Conservation (phyloP, 176 grass and related monocot genomes). For the Hordeum marinum region DNA sequence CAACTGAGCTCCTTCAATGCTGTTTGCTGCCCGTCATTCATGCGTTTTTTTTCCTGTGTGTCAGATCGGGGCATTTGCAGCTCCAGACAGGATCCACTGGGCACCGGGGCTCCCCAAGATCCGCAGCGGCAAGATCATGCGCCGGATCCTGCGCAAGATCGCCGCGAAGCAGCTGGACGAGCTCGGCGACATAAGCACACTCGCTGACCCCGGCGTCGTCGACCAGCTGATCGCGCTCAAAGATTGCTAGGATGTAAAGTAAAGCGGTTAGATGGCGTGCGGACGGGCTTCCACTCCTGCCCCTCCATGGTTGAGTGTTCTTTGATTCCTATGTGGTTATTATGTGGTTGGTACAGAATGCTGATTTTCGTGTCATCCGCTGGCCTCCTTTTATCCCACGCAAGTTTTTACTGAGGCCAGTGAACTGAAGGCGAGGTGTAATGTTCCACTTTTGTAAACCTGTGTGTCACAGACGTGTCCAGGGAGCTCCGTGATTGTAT, state of each 20-base stretch:
- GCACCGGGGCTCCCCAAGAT: slow-evolving; percentile 83
- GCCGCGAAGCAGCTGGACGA: slow-evolving; percentile 64
- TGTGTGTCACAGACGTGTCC: neutral
- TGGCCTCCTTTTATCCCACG: neutral
- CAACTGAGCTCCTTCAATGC: neutral
- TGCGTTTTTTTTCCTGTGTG: neutral
- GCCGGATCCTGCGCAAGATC: slow-evolving; percentile 79
- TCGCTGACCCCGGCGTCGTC: slow-evolving; percentile 70
- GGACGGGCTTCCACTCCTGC: too few relatives aligned
- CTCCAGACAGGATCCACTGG: slow-evolving; percentile 88
- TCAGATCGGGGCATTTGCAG: slow-evolving; percentile 87
- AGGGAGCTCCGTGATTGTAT: slow-evolving; percentile 24
- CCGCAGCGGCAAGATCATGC: slow-evolving; percentile 86
- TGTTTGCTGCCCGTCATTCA: neutral
- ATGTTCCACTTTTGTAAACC: slow-evolving; percentile 12
- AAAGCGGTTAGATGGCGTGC: too few relatives aligned
- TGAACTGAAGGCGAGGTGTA: neutral
- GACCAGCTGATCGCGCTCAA: slow-evolving; percentile 68
- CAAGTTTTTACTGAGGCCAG: slow-evolving; percentile 3
- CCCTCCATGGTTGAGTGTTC: too few relatives aligned
- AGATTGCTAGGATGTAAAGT: slow-evolving; percentile 34
- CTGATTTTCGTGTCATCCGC: neutral
- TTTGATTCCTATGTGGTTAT: too few relatives aligned
- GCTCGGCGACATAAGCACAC: slow-evolving; percentile 77
- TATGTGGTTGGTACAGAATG: neutral